phyloP scores from a whole-genome alignment of 371 early-diverging fungal genomes.

The Mucor indicus region DNA sequence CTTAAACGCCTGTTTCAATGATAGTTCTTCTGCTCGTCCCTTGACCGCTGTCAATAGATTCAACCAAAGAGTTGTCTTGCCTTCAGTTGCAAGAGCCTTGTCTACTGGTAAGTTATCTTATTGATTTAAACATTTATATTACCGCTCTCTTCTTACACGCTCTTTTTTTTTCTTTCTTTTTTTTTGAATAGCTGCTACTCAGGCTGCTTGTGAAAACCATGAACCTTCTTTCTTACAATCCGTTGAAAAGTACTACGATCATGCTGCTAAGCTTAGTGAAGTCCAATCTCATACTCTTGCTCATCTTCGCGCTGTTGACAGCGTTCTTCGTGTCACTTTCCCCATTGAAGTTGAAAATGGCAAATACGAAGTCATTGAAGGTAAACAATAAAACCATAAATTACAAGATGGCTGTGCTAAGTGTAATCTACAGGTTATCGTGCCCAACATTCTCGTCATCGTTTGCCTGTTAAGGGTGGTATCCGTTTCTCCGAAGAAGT shows the following conservation, averaged over 20 bases:
- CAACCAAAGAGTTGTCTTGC: conserved; percentile 7
- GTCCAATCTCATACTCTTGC: conserved; percentile 66
- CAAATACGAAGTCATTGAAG: conserved; percentile 71
- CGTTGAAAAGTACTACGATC: conserved; percentile 78
- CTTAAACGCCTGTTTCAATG: background rate
- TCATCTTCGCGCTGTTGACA: conserved; percentile 80
- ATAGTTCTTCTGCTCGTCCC: conserved; percentile 8
- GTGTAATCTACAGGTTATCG: conserved; percentile 61
- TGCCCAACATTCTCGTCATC: conserved; percentile 88
- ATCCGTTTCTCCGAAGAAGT: conserved; percentile 82
- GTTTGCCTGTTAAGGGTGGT: conserved; percentile 87
- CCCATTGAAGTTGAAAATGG: conserved; percentile 80
- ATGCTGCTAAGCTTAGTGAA: conserved; percentile 70
- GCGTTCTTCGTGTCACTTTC: conserved; percentile 79
- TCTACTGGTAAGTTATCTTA: conserved; percentile 26
- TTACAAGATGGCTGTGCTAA: background rate
- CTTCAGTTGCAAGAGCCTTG: conserved; percentile 18
- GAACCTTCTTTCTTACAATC: conserved; percentile 80
- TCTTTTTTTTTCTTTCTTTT: background rate
- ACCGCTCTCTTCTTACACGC: background rate
- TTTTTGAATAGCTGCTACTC: conserved; percentile 45
- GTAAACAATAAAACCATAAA: conserved; percentile 13
- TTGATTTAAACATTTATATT: background rate
- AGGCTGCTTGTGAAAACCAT: conserved; percentile 63
- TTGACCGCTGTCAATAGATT: conserved; percentile 5